phyloP scores from a whole-genome alignment of 2,329 filamentous ascomycete genomes.

The Pseudogymnoascus sp. region DNA sequence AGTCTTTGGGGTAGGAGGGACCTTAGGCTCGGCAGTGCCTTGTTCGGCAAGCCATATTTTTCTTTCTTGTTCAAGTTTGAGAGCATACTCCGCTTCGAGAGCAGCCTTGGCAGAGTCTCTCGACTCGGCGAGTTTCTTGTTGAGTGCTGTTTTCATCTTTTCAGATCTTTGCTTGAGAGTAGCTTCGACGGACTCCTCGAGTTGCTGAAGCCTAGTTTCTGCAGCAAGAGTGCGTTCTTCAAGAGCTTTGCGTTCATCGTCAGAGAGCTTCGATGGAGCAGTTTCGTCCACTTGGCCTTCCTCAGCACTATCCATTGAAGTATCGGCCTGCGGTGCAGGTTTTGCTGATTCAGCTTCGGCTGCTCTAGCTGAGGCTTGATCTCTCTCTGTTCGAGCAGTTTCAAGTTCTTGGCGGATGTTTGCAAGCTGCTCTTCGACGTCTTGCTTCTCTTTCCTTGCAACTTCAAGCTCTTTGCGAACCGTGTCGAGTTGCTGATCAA shows the following conservation, averaged over 20 bases:
- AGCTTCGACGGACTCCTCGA: conserved; percentile 54
- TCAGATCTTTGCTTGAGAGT: conserved; percentile 60
- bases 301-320: conserved; percentile 44
- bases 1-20: conserved; percentile 24
- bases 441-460: conserved; percentile 60
- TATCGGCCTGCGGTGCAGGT: background rate
- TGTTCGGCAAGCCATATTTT: conserved; percentile 53
- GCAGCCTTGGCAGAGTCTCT: conserved; percentile 47
- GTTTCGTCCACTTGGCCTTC: conserved; percentile 46
- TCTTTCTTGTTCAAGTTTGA: conserved; percentile 55
- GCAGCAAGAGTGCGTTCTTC: conserved; percentile 55
- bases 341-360: conserved; percentile 31
- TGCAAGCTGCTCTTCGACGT: conserved; percentile 55
- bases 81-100: conserved; percentile 37
- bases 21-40: conserved; percentile 19
- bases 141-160: conserved; percentile 61
- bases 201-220: conserved; percentile 50
- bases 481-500: conserved; percentile 44
- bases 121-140: conserved; percentile 57
- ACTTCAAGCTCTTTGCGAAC: conserved; percentile 57
- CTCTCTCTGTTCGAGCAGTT: conserved; percentile 33
- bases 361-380: conserved; percentile 32
- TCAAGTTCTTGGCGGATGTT: conserved; percentile 42
- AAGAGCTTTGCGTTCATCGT: conserved; percentile 53
- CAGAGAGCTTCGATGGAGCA: conserved; percentile 34